phyloP scores from a whole-genome alignment of 148 eudicot species.

The Cornus suecica region DNA sequence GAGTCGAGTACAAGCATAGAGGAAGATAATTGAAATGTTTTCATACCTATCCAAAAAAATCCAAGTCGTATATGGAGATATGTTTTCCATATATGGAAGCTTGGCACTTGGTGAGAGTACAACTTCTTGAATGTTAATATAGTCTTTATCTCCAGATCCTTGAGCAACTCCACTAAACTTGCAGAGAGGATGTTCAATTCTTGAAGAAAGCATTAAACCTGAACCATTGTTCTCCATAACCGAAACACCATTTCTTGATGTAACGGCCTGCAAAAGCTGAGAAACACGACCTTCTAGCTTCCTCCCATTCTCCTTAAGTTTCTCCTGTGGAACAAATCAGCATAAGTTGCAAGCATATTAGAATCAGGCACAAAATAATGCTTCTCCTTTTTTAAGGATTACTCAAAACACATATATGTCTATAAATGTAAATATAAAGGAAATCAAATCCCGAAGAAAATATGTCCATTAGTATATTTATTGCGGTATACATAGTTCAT shows the following conservation, averaged over 20 bases:
- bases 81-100: constrained; percentile 58
- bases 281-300: constrained; percentile 50
- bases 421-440: too few relatives aligned
- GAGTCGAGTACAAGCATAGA: background rate
- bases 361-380: background rate
- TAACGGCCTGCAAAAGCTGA: constrained; percentile 29
- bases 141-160: constrained; percentile 51
- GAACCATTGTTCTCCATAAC: constrained; percentile 22
- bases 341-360: constrained; percentile 8
- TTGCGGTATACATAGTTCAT: background rate
- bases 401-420: too few relatives aligned
- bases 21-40: background rate
- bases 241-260: constrained; percentile 29
- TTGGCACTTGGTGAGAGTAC: constrained; percentile 38
- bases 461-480: background rate
- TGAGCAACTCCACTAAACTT: constrained; percentile 36
- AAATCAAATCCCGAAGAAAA: background rate
- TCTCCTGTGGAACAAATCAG: constrained; percentile 51
- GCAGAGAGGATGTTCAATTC: constrained; percentile 46
- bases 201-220: constrained; percentile 43
- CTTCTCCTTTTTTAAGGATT: background rate
- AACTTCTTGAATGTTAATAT: constrained; percentile 39
- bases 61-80: constrained; percentile 85
- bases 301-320: constrained; percentile 45
- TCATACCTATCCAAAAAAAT: constrained; percentile 65